Conservation (phyloP, 495 filamentous ascomycete species). For the Umbilicaria muhlenbergii region DNA sequence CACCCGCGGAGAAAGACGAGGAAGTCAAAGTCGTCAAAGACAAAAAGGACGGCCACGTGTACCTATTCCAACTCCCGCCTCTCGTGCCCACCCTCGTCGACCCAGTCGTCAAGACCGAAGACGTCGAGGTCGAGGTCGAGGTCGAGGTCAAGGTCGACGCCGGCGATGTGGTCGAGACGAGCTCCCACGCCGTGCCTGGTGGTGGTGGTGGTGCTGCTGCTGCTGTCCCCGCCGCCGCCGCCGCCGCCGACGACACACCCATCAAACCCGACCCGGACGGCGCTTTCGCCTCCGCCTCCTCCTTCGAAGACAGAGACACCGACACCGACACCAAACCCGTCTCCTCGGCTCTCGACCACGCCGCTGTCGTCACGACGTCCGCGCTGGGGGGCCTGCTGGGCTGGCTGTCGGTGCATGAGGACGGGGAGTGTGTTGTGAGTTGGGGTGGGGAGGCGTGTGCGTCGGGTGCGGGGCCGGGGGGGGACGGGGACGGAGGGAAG, state of each 20-base stretch:
- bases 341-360: slow-evolving; percentile 28
- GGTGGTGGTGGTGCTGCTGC: neutral
- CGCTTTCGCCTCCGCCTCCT: neutral
- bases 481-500: slow-evolving; percentile 18
- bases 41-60: slow-evolving; percentile 27
- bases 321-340: slow-evolving; percentile 27
- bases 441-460: slow-evolving; percentile 26
- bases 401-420: slow-evolving; percentile 34
- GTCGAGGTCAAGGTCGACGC: too few relatives aligned
- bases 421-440: slow-evolving; percentile 5
- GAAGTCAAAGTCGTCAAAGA: slow-evolving; percentile 11
- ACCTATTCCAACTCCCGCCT: slow-evolving; percentile 40
- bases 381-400: slow-evolving; percentile 34
- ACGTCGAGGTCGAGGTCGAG: slow-evolving; percentile 3
- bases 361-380: slow-evolving; percentile 39
- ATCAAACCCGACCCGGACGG: slow-evolving; percentile 16
- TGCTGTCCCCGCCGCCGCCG: too few relatives aligned
- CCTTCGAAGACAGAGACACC: slow-evolving; percentile 8
- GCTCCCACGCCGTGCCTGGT: slow-evolving; percentile 3
- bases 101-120: slow-evolving; percentile 9
- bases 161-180: slow-evolving; percentile 2
- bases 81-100: slow-evolving; percentile 33
- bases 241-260: too few relatives aligned
- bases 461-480: slow-evolving; percentile 11
- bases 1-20: neutral